Percentiles rank a stretch among this genome's conserved stretches.
These are phyloP conservation scores for Acacia acuminata DNA, from an alignment of 306 rosid species.

Conservation along the genomic window DNA sequence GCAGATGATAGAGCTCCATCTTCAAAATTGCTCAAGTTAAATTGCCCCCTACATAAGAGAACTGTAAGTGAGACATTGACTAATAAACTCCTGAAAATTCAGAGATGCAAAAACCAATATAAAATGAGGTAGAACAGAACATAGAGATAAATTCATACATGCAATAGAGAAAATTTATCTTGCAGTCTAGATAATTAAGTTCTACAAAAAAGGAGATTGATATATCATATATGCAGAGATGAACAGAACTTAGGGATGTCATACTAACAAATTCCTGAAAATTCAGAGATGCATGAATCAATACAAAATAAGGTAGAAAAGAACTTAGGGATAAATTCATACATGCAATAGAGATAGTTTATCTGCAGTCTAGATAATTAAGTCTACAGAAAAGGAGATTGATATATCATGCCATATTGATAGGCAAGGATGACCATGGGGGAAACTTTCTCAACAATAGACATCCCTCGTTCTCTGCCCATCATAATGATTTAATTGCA, in stretches of 20 bases:
- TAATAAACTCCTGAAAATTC: constrained; percentile 10
- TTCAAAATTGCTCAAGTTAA: constrained; percentile 64
- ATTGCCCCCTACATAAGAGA: constrained; percentile 52
- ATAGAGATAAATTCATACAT: not conserved
- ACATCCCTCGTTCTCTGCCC: not conserved
- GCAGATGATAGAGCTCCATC: constrained; percentile 73
- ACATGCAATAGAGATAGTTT: constrained; percentile 3
- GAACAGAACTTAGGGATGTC: too few relatives aligned
- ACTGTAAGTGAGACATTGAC: constrained; percentile 3
- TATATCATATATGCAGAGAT: too few relatives aligned
- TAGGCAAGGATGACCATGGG: constrained; percentile 2
- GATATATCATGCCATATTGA: constrained; percentile 7
- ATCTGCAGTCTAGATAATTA: constrained; percentile 6
- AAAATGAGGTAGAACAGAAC: not conserved
- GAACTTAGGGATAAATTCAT: not conserved
- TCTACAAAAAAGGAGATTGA: not conserved
- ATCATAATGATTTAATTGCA: not conserved
- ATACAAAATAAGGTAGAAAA: not conserved
- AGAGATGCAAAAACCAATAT: not conserved
- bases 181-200: not conserved
- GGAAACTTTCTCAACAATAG: not conserved
- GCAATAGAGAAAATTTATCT: constrained; percentile 10
- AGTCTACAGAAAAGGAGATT: not conserved
- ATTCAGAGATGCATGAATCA: not conserved
- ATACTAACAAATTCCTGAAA: constrained; percentile 7